A percentile compares a stretch with the other conserved stretches of the same genome.
Conservation (phyloP, 352 stramenopile species). For the Phytopythium vexans region DNA sequence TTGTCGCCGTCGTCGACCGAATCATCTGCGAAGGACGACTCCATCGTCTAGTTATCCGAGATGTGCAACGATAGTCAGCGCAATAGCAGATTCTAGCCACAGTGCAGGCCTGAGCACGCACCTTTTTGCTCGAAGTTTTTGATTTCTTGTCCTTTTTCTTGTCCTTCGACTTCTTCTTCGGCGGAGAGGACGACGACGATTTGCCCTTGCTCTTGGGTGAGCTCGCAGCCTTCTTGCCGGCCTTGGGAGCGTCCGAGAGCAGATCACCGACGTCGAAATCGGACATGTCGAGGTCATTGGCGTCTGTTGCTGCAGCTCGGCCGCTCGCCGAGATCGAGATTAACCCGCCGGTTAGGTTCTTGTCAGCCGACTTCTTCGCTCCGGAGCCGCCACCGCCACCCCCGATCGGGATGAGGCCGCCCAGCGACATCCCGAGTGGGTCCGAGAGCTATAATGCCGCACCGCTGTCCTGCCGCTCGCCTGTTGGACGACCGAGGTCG, state of each 20-base stretch:
- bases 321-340: constrained; percentile 41
- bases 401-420: constrained; percentile 51
- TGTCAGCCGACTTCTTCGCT: constrained; percentile 17
- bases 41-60: constrained; percentile 3
- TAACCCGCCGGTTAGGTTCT: constrained; percentile 53
- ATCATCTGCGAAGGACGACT: constrained; percentile 24
- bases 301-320: constrained; percentile 4
- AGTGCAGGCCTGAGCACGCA: not conserved
- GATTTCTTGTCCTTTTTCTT: constrained; percentile 42
- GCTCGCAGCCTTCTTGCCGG: constrained; percentile 1
- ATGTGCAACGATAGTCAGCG: not conserved
- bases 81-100: not conserved
- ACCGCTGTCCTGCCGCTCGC: too few relatives aligned
- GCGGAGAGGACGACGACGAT: constrained; percentile 8
- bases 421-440: constrained; percentile 31
- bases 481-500: too few relatives aligned
- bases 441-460: too few relatives aligned
- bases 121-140: constrained; percentile 4
- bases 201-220: constrained; percentile 9
- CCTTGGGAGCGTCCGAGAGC: constrained; percentile 29
- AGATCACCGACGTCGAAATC: constrained; percentile 62
- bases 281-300: constrained; percentile 41
- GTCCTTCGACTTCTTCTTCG: constrained; percentile 30
- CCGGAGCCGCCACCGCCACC: constrained; percentile 10
- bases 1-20: constrained; percentile 13